Evolutionary conservation across 805 yeast genomes (phyloP), one percentile per base, ranked within the genome.

Genomic region (Lipomyces lipofer): DNA sequence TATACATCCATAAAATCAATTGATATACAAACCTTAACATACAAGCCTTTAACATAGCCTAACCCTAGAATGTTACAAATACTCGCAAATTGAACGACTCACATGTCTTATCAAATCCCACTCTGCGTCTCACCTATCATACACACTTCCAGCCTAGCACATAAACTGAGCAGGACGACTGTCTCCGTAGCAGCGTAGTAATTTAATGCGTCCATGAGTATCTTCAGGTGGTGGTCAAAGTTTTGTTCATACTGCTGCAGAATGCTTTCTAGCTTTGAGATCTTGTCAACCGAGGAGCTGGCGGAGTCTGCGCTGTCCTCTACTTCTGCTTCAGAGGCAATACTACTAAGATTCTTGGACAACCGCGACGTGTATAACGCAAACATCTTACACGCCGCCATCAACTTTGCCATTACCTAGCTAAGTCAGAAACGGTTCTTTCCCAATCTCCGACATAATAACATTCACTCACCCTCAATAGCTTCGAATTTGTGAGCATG

Each of bases 401-500:
- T 50, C 10, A 64, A 49, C 44, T 64, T 64, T 4, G 65, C 54
- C 58, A 61, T 65, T 4, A 64, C 40, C 40, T 36, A 7, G 21
- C 9, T n/a, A n/a, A n/a, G n/a, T n/a, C n/a, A n/a, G n/a, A n/a
- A n/a, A n/a, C n/a, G n/a, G n/a, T n/a, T n/a, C n/a, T n/a, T n/a
- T n/a, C n/a, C n/a, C n/a, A n/a, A n/a, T n/a, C n/a, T n/a, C n/a
- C n/a, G n/a, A n/a, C n/a, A n/a, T n/a, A n/a, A n/a, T n/a, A n/a
- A n/a, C n/a, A n/a, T n/a, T n/a, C n/a, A n/a, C 40, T 19, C 22
- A 36, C 50, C 42, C 56, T 47, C 42, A 85, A 72, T 48, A 85
- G 68, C 44, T 74, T 75, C 17, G 79, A 75, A 52, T 82, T 80
- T 1, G 91, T 84, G 50, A 87, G 73, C 66, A 87, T 75, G 9